Conservation (phyloP, 495 filamentous ascomycete species). For the Rusavskia elegans region DNA sequence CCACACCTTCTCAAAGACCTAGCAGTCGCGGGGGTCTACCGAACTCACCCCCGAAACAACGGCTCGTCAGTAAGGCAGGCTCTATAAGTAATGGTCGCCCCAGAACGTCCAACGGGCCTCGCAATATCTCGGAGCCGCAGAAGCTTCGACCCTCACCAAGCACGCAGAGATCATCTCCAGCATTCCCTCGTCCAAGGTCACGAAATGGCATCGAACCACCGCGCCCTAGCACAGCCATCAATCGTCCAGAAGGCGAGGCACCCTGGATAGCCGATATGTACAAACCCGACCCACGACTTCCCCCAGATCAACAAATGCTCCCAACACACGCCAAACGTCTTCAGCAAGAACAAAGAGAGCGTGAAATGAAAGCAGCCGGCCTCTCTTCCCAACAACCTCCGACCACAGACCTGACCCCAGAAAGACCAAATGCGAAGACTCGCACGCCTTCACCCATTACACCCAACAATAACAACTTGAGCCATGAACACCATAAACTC, state of each 20-base stretch:
- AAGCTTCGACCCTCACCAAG: constrained; percentile 48
- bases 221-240: constrained; percentile 41
- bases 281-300: constrained; percentile 85
- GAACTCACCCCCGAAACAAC: constrained; percentile 21
- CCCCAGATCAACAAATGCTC: constrained; percentile 87
- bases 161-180: constrained; percentile 32
- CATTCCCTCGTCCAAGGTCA: constrained; percentile 44
- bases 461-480: not conserved
- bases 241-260: constrained; percentile 82
- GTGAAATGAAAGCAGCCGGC: constrained; percentile 22
- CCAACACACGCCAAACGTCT: constrained; percentile 84
- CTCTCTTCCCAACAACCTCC: not conserved
- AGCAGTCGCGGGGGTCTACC: constrained; percentile 21
- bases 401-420: not conserved
- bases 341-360: constrained; percentile 90
- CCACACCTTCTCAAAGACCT: constrained; percentile 33
- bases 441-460: not conserved
- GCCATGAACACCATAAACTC: not conserved
- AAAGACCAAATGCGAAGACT: not conserved
- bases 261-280: constrained; percentile 93
- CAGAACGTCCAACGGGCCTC: not conserved
- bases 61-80: not conserved
- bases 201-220: constrained; percentile 37
- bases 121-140: constrained; percentile 47
- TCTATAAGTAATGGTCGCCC: not conserved